Conservation (phyloP, 2,329 filamentous ascomycete genomes). For the Cladosporium phlei region DNA sequence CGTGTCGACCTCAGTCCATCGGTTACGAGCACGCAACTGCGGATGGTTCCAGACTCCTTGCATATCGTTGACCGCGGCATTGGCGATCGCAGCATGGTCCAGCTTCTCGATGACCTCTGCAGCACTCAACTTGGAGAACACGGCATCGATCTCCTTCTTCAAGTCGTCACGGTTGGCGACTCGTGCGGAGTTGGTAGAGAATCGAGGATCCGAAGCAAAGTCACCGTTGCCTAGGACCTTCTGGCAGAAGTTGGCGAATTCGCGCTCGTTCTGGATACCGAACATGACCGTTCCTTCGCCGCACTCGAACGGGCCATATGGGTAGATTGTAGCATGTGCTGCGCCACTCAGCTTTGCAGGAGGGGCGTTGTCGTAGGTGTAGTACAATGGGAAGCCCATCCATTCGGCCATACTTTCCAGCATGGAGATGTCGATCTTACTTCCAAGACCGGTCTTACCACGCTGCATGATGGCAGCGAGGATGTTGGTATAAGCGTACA, state of each 20-base stretch:
- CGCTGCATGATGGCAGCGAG: conserved; percentile 45
- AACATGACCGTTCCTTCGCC: conserved; percentile 49
- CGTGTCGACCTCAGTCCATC: conserved; percentile 48
- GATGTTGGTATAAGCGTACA: conserved; percentile 50
- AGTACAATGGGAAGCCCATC: conserved; percentile 50
- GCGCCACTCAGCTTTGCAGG: conserved; percentile 44
- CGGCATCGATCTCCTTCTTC: background rate
- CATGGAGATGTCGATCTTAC: conserved; percentile 52
- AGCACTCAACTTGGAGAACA: conserved; percentile 38
- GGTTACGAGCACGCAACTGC: conserved; percentile 43
- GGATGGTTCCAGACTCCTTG: conserved; percentile 49
- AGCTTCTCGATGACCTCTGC: conserved; percentile 40
- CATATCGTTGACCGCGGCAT: conserved; percentile 51
- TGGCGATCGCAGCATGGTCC: conserved; percentile 47
- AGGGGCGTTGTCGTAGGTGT: conserved; percentile 42
- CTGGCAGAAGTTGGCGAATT: conserved; percentile 47
- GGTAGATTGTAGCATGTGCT: conserved; percentile 50
- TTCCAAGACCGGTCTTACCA: conserved; percentile 43
- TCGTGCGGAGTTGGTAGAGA: background rate
- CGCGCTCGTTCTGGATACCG: conserved; percentile 52
- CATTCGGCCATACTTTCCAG: conserved; percentile 53
- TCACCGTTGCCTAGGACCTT: conserved; percentile 40
- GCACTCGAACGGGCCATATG: conserved; percentile 50
- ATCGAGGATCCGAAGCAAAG: conserved; percentile 39
- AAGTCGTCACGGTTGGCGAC: background rate